A percentile compares a stretch with the other conserved stretches of the same genome.
phyloP scores from a whole-genome alignment of 306 rosid genomes.

The Glycine latifolia region DNA sequence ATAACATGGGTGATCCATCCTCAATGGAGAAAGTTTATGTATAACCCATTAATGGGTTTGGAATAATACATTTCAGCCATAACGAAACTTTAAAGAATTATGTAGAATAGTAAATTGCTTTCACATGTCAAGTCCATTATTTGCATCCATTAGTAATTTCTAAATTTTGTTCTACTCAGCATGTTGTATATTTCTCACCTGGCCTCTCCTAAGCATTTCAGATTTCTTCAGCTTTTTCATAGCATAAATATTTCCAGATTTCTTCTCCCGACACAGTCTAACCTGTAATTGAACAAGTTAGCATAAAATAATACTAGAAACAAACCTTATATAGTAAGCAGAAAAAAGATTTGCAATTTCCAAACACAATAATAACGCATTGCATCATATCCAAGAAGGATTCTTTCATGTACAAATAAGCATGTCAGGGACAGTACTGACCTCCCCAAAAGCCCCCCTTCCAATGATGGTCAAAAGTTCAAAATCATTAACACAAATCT shows the following conservation, averaged over 20 bases:
- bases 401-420: conserved; percentile 34
- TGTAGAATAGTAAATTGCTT: conserved; percentile 25
- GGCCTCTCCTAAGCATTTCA: conserved; percentile 98
- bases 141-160: conserved; percentile 34
- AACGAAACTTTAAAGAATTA: conserved; percentile 3
- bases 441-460: conserved; percentile 99
- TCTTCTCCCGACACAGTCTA: conserved; percentile 97
- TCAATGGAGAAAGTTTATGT: conserved; percentile 13
- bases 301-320: conserved; percentile 43
- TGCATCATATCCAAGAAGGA: conserved; percentile 38
- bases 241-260: conserved; percentile 96
- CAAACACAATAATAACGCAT: conserved; percentile 38
- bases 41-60: conserved; percentile 24
- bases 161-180: conserved; percentile 31
- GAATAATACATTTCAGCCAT: conserved; percentile 23
- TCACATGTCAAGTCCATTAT: conserved; percentile 13
- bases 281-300: conserved; percentile 69
- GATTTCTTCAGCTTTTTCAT: conserved; percentile 99
- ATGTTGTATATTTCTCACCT: conserved; percentile 65
- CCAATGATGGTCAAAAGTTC: conserved; percentile 96
- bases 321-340: conserved; percentile 24
- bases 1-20: conserved; percentile 38
- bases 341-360: conserved; percentile 33
- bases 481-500: conserved; percentile 93
- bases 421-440: conserved; percentile 54